A percentile compares a stretch with the other conserved stretches of the same genome.
Conservation (phyloP, 345 rosid genomes). For the Diplotaxis tenuifolia region DNA sequence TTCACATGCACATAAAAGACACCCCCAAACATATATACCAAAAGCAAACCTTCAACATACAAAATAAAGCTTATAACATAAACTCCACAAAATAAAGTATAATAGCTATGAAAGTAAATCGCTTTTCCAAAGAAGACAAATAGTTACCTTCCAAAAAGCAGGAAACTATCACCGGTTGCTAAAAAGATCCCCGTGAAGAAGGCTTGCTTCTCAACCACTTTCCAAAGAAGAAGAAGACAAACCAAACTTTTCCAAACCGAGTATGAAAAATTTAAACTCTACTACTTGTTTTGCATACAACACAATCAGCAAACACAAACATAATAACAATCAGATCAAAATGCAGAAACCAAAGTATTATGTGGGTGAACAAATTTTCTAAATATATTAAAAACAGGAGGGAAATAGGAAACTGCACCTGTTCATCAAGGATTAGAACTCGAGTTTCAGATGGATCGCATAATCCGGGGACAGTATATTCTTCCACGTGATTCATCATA, state of each 20-base stretch:
- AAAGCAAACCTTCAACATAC: slow-evolving; percentile 21
- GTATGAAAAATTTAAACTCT: slow-evolving; percentile 23
- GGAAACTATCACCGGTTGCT: background rate
- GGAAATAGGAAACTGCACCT: background rate
- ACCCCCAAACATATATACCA: slow-evolving; percentile 71
- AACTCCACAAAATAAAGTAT: background rate
- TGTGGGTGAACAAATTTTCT: too few relatives aligned
- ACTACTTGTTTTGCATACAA: slow-evolving; percentile 63
- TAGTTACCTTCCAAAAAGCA: slow-evolving; percentile 23
- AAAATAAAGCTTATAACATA: background rate
- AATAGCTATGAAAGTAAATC: slow-evolving; percentile 14
- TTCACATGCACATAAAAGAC: slow-evolving; percentile 47
- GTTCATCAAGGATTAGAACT: background rate
- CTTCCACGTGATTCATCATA: background rate
- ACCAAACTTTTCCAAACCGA: slow-evolving; percentile 21
- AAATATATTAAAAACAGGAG: background rate
- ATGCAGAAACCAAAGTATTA: background rate
- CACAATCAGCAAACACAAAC: background rate
- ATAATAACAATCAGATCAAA: background rate
- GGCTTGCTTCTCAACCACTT: background rate
- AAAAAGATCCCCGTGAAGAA: background rate
- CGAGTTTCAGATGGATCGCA: background rate
- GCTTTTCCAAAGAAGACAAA: slow-evolving; percentile 24
- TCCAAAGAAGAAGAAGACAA: slow-evolving; percentile 17
- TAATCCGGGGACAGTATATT: background rate